Conservation (phyloP, 1,284 basidiomycete genomes). For the Sanguinoderma infundibulare region DNA sequence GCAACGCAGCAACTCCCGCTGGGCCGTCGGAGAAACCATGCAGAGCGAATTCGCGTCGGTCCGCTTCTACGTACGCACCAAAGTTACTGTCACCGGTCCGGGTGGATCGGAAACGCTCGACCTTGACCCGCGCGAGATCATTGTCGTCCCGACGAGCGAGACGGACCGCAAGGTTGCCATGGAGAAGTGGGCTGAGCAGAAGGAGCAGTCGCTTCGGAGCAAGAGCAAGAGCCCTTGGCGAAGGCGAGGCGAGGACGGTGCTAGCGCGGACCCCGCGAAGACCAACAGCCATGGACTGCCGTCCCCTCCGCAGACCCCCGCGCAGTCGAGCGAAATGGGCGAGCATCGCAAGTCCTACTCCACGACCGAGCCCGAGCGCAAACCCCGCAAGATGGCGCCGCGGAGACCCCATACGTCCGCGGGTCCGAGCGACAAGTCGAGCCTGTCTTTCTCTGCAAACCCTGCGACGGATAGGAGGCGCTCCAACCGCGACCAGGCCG, state of each 20-base stretch:
- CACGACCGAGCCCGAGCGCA: conserved; percentile 12
- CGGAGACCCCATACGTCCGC: conserved; percentile 72
- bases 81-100: conserved; percentile 63
- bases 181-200: conserved; percentile 59
- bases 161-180: conserved; percentile 69
- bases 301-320: conserved; percentile 26
- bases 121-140: conserved; percentile 68
- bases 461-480: conserved; percentile 4
- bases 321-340: conserved; percentile 17
- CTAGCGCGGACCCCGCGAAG: conserved; percentile 13
- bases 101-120: conserved; percentile 64
- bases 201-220: conserved; percentile 44
- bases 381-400: conserved; percentile 35
- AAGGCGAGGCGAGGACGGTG: conserved; percentile 22
- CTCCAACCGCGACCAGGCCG: conserved; percentile 20
- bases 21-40: conserved; percentile 79
- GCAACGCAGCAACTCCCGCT: conserved; percentile 66
- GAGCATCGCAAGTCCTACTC: conserved; percentile 9
- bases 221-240: conserved; percentile 67
- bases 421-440: conserved; percentile 61
- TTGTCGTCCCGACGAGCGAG: conserved; percentile 69
- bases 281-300: conserved; percentile 17
- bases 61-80: conserved; percentile 70
- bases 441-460: conserved; percentile 35
- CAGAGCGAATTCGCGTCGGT: conserved; percentile 68